Percentiles rank a stretch among this genome's conserved stretches.
These are phyloP conservation scores for Tolypocladium pustulatum DNA, from an alignment of 2,329 filamentous ascomycete genomes.

Conservation along the genomic window DNA sequence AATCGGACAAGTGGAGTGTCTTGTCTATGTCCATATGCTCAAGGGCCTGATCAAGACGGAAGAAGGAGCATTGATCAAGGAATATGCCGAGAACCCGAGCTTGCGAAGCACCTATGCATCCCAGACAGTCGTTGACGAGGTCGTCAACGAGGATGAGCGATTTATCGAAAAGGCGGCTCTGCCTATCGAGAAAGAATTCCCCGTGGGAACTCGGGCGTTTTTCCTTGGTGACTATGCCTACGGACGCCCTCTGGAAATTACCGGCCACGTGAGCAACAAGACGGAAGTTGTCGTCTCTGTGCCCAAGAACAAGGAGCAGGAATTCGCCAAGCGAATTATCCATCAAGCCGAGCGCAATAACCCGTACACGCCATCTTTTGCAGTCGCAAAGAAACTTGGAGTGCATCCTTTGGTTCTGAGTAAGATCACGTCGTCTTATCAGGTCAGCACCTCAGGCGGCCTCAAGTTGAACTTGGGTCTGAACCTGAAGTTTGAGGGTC, in stretches of 20 bases:
- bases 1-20: slow-evolving; percentile 75
- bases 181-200: slow-evolving; percentile 86
- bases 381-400: slow-evolving; percentile 72
- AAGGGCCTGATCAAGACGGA: slow-evolving; percentile 86
- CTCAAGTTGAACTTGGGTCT: slow-evolving; percentile 82
- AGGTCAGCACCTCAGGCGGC: slow-evolving; percentile 66
- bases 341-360: slow-evolving; percentile 56
- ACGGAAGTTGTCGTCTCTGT: slow-evolving; percentile 70
- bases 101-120: slow-evolving; percentile 85
- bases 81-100: slow-evolving; percentile 78
- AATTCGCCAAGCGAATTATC: slow-evolving; percentile 72
- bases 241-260: slow-evolving; percentile 78
- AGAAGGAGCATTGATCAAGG: slow-evolving; percentile 81
- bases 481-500: slow-evolving; percentile 93
- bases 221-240: slow-evolving; percentile 92
- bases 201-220: slow-evolving; percentile 71
- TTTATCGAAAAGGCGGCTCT: slow-evolving; percentile 87
- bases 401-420: slow-evolving; percentile 82
- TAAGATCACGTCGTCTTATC: slow-evolving; percentile 93
- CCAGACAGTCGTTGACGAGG: slow-evolving; percentile 81
- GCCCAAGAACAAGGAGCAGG: slow-evolving; percentile 61
- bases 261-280: slow-evolving; percentile 62
- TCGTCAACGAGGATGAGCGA: slow-evolving; percentile 81
- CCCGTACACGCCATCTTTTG: slow-evolving; percentile 76
- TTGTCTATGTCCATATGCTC: slow-evolving; percentile 88